A percentile compares a stretch with the other conserved stretches of the same genome.
Evolutionary conservation across 116 monocot genomes (phyloP).

Genomic region (Trichopus zeylanicus): DNA sequence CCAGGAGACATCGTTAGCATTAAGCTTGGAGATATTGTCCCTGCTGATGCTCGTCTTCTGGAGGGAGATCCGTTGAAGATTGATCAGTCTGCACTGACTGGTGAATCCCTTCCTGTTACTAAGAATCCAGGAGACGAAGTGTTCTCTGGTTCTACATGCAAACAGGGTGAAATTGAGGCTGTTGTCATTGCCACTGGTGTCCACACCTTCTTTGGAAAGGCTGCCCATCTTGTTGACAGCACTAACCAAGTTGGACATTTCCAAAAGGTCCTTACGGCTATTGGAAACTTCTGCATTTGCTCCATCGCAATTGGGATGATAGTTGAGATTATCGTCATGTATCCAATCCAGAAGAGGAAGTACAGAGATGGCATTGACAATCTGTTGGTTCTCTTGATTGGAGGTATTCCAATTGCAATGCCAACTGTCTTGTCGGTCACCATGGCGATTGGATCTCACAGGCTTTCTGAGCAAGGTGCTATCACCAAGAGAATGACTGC

Average conservation of each 20-base stretch:
- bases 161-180: conserved; percentile 72
- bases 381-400: conserved; percentile 59
- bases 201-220: conserved; percentile 77
- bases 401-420: conserved; percentile 65
- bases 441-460: conserved; percentile 75
- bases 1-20: conserved; percentile 67
- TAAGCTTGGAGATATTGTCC: conserved; percentile 66
- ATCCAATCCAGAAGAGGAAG: conserved; percentile 48
- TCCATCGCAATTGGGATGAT: conserved; percentile 62
- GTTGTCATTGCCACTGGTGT: conserved; percentile 71
- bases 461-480: conserved; percentile 62
- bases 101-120: conserved; percentile 54
- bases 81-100: conserved; percentile 68
- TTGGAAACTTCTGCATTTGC: conserved; percentile 70
- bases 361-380: conserved; percentile 65
- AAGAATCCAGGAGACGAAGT: conserved; percentile 62
- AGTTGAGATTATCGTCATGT: conserved; percentile 68
- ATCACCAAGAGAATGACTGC: conserved; percentile 81
- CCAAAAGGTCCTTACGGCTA: conserved; percentile 57
- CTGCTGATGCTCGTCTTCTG: conserved; percentile 68
- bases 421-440: conserved; percentile 81
- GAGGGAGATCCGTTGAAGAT: conserved; percentile 66
- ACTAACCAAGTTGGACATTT: conserved; percentile 76
- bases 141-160: conserved; percentile 67
- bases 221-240: conserved; percentile 68